Evolutionary conservation across 805 yeast genomes (phyloP).

Genomic region (Hyphopichia homilentoma): DNA sequence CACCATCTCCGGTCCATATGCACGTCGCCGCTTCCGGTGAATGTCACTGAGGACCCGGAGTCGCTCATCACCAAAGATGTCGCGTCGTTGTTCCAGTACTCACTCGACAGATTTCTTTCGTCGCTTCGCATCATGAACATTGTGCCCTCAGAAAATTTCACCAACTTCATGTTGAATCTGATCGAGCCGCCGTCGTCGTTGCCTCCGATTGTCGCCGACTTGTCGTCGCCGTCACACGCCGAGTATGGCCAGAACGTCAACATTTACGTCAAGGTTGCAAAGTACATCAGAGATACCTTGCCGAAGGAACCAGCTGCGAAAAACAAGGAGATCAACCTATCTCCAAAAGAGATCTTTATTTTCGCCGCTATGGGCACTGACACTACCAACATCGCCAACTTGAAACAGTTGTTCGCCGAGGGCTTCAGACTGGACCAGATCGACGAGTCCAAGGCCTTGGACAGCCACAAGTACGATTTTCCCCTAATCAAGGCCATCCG

Average conservation of each 20-base stretch:
- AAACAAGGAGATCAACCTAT: neutral
- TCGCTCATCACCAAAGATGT: conserved; percentile 1
- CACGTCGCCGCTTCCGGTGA: conserved; percentile 1
- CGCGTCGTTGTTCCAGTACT: neutral
- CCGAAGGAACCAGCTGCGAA: neutral
- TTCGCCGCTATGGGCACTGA: conserved; percentile 2
- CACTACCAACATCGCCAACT: neutral
- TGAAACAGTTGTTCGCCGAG: neutral
- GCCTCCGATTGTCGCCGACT: no score
- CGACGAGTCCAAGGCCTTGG: no score
- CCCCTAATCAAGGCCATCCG: no score
- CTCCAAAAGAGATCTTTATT: conserved; percentile 1
- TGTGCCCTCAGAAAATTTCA: neutral
- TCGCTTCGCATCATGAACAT: conserved; percentile 1
- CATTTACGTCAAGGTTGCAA: conserved; percentile 1
- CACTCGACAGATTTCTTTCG: neutral
- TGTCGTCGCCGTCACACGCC: no score
- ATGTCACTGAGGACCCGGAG: conserved; percentile 1
- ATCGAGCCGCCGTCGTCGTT: no score
- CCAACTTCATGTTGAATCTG: no score
- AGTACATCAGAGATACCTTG: conserved; percentile 1
- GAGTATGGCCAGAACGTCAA: neutral
- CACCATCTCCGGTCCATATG: conserved; percentile 1
- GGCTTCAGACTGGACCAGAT: no score
- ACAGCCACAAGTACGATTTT: no score